These are phyloP conservation scores for Lipomyces sp. DNA, from an alignment of 805 yeast genomes.

Conservation along the genomic window DNA sequence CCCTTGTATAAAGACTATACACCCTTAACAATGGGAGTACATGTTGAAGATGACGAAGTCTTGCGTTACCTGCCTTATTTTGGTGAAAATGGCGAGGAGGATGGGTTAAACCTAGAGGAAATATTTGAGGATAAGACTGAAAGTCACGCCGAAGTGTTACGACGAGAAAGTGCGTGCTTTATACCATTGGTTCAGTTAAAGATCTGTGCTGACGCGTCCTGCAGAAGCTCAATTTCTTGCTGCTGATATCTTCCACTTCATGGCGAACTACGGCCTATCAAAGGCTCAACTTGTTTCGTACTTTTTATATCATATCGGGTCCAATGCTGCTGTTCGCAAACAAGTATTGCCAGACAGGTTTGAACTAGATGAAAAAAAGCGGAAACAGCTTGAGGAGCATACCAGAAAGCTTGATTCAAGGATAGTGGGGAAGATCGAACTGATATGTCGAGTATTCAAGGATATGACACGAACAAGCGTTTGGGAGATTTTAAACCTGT, in stretches of 20 bases:
- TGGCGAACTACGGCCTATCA: slow-evolving; percentile 20
- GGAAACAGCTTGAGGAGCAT: slow-evolving; percentile 24
- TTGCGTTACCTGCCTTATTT: slow-evolving; percentile 33
- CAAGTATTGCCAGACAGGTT: slow-evolving; percentile 23
- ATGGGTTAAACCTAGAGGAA: slow-evolving; percentile 31
- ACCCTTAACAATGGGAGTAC: slow-evolving; percentile 24
- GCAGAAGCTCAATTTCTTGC: slow-evolving; percentile 29
- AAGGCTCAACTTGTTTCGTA: slow-evolving; percentile 23
- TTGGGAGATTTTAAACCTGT: slow-evolving; percentile 28
- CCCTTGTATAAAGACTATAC: slow-evolving; percentile 35
- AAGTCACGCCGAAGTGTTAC: slow-evolving; percentile 21
- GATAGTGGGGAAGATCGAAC: slow-evolving; percentile 16
- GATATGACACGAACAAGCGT: slow-evolving; percentile 27
- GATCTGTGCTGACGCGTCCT: neutral
- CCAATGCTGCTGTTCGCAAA: slow-evolving; percentile 11
- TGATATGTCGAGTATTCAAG: slow-evolving; percentile 23
- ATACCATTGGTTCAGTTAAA: neutral
- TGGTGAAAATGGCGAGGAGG: slow-evolving; percentile 36
- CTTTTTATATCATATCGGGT: slow-evolving; percentile 14
- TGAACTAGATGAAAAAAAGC: slow-evolving; percentile 30
- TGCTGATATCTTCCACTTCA: slow-evolving; percentile 19
- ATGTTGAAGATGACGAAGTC: slow-evolving; percentile 33
- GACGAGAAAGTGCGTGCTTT: slow-evolving; percentile 24
- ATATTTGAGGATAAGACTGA: slow-evolving; percentile 34
- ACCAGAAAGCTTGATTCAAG: slow-evolving; percentile 19